These are phyloP conservation scores for Ceriops tagal DNA, from an alignment of 345 rosid species.

Conservation along the genomic window DNA sequence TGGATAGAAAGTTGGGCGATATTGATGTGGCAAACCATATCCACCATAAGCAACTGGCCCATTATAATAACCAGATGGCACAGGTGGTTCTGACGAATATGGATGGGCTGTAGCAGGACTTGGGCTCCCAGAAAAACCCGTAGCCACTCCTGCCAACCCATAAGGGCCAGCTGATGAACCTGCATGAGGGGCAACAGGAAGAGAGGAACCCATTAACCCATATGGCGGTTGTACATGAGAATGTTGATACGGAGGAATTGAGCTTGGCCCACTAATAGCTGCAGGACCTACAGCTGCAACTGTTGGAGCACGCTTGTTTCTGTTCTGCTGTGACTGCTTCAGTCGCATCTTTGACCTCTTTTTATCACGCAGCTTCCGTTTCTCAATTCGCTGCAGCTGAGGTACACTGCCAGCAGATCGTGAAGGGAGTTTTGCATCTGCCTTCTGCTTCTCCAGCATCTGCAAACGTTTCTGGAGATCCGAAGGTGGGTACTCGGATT, in stretches of 20 bases:
- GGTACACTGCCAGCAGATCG: constrained; percentile 9
- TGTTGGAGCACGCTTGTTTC: constrained; percentile 40
- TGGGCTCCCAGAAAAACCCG: constrained; percentile 35
- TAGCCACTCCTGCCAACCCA: constrained; percentile 34
- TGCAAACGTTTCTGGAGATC: constrained; percentile 27
- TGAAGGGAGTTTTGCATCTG: constrained; percentile 8
- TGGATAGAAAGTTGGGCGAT: constrained; percentile 48
- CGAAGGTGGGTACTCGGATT: constrained; percentile 38
- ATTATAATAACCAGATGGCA: constrained; percentile 37
- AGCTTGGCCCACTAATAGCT: constrained; percentile 26
- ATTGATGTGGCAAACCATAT: constrained; percentile 44
- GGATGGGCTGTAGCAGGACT: constrained; percentile 26
- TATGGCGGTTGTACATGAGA: constrained; percentile 42
- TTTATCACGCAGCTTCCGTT: background rate
- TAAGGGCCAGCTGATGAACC: constrained; percentile 37
- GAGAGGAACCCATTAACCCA: constrained; percentile 34
- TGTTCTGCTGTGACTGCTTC: constrained; percentile 23
- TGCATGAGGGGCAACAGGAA: constrained; percentile 32
- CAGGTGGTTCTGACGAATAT: constrained; percentile 27
- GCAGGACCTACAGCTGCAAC: constrained; percentile 21
- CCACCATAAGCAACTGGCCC: constrained; percentile 42
- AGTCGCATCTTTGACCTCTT: constrained; percentile 6
- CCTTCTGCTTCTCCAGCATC: constrained; percentile 26
- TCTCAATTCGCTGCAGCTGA: constrained; percentile 12
- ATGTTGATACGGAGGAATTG: constrained; percentile 32